Percentiles rank a stretch among this genome's conserved stretches.
phyloP scores from a whole-genome alignment of 805 yeast genomes.

The Yarrowia bubula region DNA sequence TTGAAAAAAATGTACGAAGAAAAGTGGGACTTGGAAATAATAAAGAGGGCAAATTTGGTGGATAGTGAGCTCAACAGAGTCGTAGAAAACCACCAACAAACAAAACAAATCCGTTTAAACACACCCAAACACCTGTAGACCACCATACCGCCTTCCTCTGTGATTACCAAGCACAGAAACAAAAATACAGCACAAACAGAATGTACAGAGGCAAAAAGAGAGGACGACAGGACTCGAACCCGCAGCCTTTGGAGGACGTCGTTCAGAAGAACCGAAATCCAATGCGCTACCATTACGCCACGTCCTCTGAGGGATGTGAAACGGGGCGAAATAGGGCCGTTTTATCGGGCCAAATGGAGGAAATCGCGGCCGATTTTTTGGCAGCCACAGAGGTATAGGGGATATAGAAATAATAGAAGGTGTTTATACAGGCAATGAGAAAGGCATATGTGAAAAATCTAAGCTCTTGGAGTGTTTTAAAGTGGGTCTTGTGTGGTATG shows the following conservation, averaged over 20 bases:
- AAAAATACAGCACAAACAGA: constrained; percentile 14
- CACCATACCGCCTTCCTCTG: neutral
- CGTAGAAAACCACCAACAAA: neutral
- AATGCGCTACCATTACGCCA: constrained; percentile 27
- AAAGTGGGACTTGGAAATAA: neutral
- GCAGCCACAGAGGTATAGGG: neutral
- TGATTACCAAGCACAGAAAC: constrained; percentile 46
- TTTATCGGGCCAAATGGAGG: neutral
- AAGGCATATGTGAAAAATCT: neutral
- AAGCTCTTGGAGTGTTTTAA: too few relatives aligned
- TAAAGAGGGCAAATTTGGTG: too few relatives aligned
- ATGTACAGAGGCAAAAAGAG: neutral
- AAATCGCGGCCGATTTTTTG: neutral
- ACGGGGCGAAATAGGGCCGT: neutral
- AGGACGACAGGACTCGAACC: constrained; percentile 27
- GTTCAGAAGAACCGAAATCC: constrained; percentile 25
- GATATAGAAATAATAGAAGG: too few relatives aligned
- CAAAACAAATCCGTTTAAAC: neutral
- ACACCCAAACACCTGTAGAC: neutral
- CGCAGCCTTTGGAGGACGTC: constrained; percentile 27
- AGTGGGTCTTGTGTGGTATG: too few relatives aligned
- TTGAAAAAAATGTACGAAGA: neutral
- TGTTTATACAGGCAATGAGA: too few relatives aligned
- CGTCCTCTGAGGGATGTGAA: neutral
- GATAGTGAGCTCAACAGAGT: neutral